These are phyloP conservation scores for Fusarium continuum DNA, from an alignment of 2,329 filamentous ascomycete species.

Conservation along the genomic window DNA sequence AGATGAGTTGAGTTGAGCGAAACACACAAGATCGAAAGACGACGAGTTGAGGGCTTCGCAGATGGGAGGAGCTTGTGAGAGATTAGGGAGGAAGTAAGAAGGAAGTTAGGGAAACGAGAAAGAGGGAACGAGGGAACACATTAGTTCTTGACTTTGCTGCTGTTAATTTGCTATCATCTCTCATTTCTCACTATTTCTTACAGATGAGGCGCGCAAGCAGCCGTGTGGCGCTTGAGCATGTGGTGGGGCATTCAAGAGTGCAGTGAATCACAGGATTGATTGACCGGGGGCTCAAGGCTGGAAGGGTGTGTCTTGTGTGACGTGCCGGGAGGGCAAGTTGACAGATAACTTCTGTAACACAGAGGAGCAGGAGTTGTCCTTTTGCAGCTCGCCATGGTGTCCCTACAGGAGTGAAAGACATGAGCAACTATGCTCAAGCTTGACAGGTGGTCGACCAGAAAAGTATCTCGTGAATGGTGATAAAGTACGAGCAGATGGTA, in stretches of 20 bases:
- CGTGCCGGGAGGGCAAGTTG: background rate
- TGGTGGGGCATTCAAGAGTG: background rate
- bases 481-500: background rate
- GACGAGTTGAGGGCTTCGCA: background rate
- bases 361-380: background rate
- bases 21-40: background rate
- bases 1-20: background rate
- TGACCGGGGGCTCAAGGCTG: background rate
- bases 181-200: background rate
- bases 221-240: background rate
- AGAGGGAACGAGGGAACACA: too few species aligned
- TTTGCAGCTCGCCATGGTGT: background rate
- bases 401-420: background rate
- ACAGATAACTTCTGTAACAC: background rate
- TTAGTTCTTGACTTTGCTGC: too few species aligned
- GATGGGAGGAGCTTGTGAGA: background rate
- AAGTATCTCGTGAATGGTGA: too few species aligned
- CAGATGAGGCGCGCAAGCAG: background rate
- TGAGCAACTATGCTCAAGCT: background rate
- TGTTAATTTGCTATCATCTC: background rate
- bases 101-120: too few species aligned
- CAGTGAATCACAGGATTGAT: background rate
- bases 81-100: background rate
- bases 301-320: background rate
- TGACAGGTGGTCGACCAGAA: background rate